Evolutionary conservation across 805 yeast genomes (phyloP), one percentile per base, ranked within the genome.

Genomic region (Saccharomyces eubayanus): DNA sequence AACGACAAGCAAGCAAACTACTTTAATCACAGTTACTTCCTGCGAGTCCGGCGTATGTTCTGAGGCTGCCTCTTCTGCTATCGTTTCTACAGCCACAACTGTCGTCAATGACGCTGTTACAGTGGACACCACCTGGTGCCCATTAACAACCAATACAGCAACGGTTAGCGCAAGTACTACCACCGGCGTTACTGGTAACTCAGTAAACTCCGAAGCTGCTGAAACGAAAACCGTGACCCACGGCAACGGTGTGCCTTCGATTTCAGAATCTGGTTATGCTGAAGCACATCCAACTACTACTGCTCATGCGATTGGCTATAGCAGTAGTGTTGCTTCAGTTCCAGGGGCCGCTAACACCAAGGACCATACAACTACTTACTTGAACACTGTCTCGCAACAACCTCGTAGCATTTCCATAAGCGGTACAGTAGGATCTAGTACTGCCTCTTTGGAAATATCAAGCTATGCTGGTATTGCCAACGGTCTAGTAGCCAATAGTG

Each of bases 151-250:
- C 58, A 52, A 55, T 8, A 55, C 58, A 3, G 50, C 49, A n/a
- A 51, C 54, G 6, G 53, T 59, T 12, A 51, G 62, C 28, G 56
- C 63, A 29, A 40, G 51, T 31, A 55, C 58, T 11, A 54, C 60
- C 8, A 56, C 55, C 51, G 59, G 59, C 8, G 61, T 65, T 5
- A 49, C 57, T 16, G 58, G n/a, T 12, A n/a, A 16, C 6, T 6
- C 20, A 14, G 14, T 20, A 8, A 31, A 6, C n/a, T n/a, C 41
- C 5, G 20, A n/a, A 14, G 16, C 65, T 21, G 51, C 55, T 3
- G 60, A 65, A 58, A 64, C 68, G 57, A 53, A 54, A 57, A 66
- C 71, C 54, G 52, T 66, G 65, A 67, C 69, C 62, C 61, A 49
- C 59, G 53, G 50, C 52, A 52, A 29, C 3, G 41, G 20, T n/a